phyloP scores from a whole-genome alignment of 371 early-diverging fungal genomes.

The Amoeboradix gromovi region DNA sequence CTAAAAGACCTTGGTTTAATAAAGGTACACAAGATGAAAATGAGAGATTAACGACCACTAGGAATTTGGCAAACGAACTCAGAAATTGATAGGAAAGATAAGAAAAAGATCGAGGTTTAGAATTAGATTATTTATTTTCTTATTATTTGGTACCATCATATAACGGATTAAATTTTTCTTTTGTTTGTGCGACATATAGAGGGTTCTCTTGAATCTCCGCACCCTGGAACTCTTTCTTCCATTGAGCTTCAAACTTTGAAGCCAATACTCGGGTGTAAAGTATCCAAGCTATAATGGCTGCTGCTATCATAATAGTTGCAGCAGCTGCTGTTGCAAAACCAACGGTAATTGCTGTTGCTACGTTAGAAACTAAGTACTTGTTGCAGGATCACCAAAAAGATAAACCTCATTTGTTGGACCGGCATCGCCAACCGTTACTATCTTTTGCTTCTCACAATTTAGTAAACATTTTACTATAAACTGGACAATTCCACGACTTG shows the following conservation, averaged over 20 bases:
- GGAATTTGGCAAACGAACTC: too few species aligned
- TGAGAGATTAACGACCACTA: too few species aligned
- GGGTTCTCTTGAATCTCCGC: slow-evolving; percentile 4
- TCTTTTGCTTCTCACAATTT: neutral
- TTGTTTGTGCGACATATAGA: slow-evolving; percentile 1
- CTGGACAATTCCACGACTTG: neutral
- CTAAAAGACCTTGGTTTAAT: too few species aligned
- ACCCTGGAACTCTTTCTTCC: slow-evolving; percentile 4
- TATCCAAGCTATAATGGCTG: slow-evolving; percentile 1
- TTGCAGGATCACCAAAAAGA: neutral
- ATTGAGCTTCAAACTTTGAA: slow-evolving; percentile 4
- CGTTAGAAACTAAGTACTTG: neutral
- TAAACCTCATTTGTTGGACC: neutral
- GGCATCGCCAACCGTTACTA: slow-evolving; percentile 1
- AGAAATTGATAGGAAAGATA: too few species aligned
- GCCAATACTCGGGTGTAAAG: slow-evolving; percentile 2
- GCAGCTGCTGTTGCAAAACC: slow-evolving; percentile 2
- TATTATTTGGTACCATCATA: neutral
- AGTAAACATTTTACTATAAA: neutral
- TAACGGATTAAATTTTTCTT: slow-evolving; percentile 4
- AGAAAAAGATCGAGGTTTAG: too few species aligned
- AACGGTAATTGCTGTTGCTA: slow-evolving; percentile 1
- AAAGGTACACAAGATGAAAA: too few species aligned
- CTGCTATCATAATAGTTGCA: neutral
- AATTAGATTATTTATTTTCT: neutral